Conservation (phyloP, 75 land plant species). For the Cupressus sempervirens region DNA sequence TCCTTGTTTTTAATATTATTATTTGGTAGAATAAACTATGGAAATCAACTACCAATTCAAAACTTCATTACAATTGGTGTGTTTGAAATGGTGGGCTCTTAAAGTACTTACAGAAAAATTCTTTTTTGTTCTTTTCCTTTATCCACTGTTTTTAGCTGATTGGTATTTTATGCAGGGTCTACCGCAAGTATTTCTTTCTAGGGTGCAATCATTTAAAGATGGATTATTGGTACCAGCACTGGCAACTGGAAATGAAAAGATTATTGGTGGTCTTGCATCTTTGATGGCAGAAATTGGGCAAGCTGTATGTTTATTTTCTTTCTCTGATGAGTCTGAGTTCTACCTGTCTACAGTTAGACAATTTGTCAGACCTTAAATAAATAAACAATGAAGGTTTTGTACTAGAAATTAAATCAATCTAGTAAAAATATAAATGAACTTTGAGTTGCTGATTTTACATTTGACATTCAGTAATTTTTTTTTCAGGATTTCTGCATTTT, state of each 20-base stretch:
- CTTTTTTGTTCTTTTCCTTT: slow-evolving; percentile 3
- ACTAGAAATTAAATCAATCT: background rate
- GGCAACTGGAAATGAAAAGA: slow-evolving; percentile 58
- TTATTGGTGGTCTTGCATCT: slow-evolving; percentile 76
- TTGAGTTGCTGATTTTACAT: background rate
- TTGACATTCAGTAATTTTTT: background rate
- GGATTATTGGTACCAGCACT: slow-evolving; percentile 74
- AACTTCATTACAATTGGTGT: slow-evolving; percentile 2
- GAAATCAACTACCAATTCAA: background rate
- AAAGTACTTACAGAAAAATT: background rate
- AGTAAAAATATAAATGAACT: background rate
- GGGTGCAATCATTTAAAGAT: slow-evolving; percentile 71
- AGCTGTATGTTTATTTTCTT: slow-evolving; percentile 56
- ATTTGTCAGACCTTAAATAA: background rate
- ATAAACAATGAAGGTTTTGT: background rate
- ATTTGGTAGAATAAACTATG: background rate
- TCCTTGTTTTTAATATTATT: background rate
- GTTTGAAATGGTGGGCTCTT: background rate
- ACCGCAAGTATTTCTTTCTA: slow-evolving; percentile 66
- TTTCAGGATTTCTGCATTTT: background rate
- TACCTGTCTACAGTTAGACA: background rate
- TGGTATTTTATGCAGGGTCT: slow-evolving; percentile 49
- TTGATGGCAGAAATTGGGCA: slow-evolving; percentile 97
- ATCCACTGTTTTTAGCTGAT: slow-evolving; percentile 1
- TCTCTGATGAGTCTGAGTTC: background rate